Conservation (phyloP, 139 green algal species). For the Volvox reticuliferus region DNA sequence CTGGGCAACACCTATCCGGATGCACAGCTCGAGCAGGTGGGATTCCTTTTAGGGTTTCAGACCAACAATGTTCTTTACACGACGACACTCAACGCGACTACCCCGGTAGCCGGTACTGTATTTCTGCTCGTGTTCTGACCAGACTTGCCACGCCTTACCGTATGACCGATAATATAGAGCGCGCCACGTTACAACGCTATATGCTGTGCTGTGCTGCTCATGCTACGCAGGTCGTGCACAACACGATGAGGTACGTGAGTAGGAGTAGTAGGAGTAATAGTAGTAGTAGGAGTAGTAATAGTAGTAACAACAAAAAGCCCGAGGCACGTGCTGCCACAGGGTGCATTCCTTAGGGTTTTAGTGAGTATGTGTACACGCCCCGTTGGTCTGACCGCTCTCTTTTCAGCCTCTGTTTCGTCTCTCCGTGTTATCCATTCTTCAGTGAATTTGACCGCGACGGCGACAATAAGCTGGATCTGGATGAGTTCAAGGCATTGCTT, state of each 20-base stretch:
- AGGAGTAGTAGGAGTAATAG: no score
- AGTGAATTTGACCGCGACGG: constrained; percentile 59
- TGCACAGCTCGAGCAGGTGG: constrained; percentile 57
- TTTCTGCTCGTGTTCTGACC: neutral
- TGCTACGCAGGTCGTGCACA: constrained; percentile 49
- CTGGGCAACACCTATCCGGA: constrained; percentile 50
- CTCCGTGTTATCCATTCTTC: neutral
- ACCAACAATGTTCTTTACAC: no score
- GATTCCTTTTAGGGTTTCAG: neutral
- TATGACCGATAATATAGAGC: neutral
- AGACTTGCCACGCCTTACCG: neutral
- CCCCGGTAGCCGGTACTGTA: neutral
- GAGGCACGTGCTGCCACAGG: no score
- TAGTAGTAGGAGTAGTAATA: no score
- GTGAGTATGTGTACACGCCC: no score
- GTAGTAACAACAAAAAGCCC: no score
- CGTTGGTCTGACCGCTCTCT: no score
- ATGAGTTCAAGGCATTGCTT: constrained; percentile 52
- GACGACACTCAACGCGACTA: no score
- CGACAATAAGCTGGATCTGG: constrained; percentile 44
- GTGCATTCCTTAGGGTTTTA: neutral
- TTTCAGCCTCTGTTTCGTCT: no score
- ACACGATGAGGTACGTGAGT: constrained; percentile 49
- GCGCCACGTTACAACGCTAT: neutral
- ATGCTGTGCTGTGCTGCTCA: neutral